These are phyloP conservation scores for Taxawa tesnikishii DNA, from an alignment of 2,329 filamentous ascomycete genomes.

Conservation along the genomic window DNA sequence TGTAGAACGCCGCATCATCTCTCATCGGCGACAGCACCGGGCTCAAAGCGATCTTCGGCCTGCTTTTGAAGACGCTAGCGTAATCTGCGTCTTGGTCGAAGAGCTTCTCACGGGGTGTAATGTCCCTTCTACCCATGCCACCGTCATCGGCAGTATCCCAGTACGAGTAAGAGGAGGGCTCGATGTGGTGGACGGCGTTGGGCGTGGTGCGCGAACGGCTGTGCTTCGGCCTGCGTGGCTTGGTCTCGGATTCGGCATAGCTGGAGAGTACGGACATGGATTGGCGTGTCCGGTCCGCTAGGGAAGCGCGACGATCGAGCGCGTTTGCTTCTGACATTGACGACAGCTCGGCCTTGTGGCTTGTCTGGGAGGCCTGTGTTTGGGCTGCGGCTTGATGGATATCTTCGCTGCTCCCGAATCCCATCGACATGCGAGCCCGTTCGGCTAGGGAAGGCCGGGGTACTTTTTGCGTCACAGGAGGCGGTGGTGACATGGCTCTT, in stretches of 20 bases:
- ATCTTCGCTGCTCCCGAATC: slow-evolving; percentile 13
- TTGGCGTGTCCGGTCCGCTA: slow-evolving; percentile 68
- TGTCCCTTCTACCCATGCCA: slow-evolving; percentile 18
- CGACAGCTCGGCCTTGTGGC: slow-evolving; percentile 8
- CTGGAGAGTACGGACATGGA: slow-evolving; percentile 58
- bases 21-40: slow-evolving; percentile 29
- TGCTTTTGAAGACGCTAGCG: slow-evolving; percentile 71
- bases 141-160: neutral
- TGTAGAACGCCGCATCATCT: too few species aligned
- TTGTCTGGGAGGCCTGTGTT: slow-evolving; percentile 14
- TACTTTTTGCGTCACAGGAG: slow-evolving; percentile 12
- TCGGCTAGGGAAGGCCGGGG: slow-evolving; percentile 30
- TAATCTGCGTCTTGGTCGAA: slow-evolving; percentile 63
- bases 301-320: slow-evolving; percentile 25
- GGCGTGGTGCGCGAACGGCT: slow-evolving; percentile 19
- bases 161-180: slow-evolving; percentile 32
- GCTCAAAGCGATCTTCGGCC: slow-evolving; percentile 69
- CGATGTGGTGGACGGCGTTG: slow-evolving; percentile 45
- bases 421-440: slow-evolving; percentile 34
- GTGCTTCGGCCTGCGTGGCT: slow-evolving; percentile 17
- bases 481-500: slow-evolving; percentile 6
- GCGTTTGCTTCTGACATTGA: too few species aligned
- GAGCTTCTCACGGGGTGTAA: slow-evolving; percentile 53
- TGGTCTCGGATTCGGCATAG: slow-evolving; percentile 11
- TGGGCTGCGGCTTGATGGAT: slow-evolving; percentile 11